A percentile compares a stretch with the other conserved stretches of the same genome.
Conservation (phyloP, 83 land plant genomes). For the Thuja plicata region DNA sequence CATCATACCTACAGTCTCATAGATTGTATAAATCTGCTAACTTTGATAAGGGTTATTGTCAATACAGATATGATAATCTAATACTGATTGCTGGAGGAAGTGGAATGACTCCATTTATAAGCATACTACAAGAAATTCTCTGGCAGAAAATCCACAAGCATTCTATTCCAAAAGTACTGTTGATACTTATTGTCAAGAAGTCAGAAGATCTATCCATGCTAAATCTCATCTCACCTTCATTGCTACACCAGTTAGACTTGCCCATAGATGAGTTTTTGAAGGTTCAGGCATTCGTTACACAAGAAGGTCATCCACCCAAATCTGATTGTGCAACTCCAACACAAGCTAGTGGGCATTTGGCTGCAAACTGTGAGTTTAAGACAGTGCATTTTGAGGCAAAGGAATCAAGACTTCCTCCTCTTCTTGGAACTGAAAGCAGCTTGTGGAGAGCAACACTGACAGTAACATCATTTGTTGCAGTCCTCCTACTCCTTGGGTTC, state of each 20-base stretch:
- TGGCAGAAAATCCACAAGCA: conserved; percentile 13
- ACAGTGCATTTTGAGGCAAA: conserved; percentile 18
- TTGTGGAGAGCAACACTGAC: conserved; percentile 30
- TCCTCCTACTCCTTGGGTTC: conserved; percentile 31
- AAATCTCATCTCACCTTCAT: conserved; percentile 24
- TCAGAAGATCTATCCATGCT: conserved; percentile 49
- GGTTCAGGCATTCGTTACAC: conserved; percentile 45
- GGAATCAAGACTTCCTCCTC: conserved; percentile 3
- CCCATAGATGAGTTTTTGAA: conserved; percentile 20
- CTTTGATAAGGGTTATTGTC: not conserved
- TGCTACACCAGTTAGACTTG: conserved; percentile 19
- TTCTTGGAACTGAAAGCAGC: conserved; percentile 24
- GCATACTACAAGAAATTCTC: conserved; percentile 48
- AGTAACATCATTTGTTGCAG: conserved; percentile 21
- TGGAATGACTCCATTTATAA: conserved; percentile 64
- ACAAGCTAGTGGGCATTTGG: conserved; percentile 21
- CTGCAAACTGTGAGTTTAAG: conserved; percentile 15
- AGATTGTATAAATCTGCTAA: no score
- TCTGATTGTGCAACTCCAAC: not conserved
- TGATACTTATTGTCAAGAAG: conserved; percentile 38
- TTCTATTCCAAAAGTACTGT: conserved; percentile 29
- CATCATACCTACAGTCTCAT: no score
- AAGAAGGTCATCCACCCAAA: conserved; percentile 23
- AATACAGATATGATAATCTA: conserved; percentile 44
- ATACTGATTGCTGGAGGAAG: conserved; percentile 64